Evolutionary conservation across 441 rosid genomes (phyloP).

Genomic region (Corymbia citriodora): DNA sequence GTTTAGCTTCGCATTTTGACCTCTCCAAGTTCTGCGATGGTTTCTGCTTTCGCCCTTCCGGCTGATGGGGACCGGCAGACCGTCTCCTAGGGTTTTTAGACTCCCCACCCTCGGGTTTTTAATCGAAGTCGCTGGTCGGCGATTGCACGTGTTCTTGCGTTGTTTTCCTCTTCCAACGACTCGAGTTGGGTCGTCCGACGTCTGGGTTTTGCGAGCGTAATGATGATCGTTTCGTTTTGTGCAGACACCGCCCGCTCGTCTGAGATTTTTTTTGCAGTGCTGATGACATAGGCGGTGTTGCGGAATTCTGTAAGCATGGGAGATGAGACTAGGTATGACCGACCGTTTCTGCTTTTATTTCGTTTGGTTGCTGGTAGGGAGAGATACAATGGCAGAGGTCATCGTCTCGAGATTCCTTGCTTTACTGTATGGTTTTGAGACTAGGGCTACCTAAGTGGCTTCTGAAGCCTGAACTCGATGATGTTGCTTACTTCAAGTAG

Average conservation of each 20-base stretch:
- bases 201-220: neutral
- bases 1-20: neutral
- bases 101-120: neutral
- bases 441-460: neutral
- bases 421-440: neutral
- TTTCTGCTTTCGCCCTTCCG: neutral
- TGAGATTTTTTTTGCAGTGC: neutral
- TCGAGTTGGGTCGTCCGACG: neutral
- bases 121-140: neutral
- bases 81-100: neutral
- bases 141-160: neutral
- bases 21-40: neutral
- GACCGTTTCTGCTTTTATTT: neutral
- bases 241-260: neutral
- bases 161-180: neutral
- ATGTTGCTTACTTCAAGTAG: neutral
- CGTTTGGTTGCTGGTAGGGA: neutral
- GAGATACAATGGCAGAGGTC: neutral
- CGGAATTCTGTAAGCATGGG: neutral
- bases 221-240: neutral
- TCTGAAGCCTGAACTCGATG: neutral
- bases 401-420: neutral
- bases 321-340: neutral
- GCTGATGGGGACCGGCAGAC: neutral
- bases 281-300: neutral